phyloP scores from a whole-genome alignment of 2,329 filamentous ascomycete species.

The Penicillium sp. region DNA sequence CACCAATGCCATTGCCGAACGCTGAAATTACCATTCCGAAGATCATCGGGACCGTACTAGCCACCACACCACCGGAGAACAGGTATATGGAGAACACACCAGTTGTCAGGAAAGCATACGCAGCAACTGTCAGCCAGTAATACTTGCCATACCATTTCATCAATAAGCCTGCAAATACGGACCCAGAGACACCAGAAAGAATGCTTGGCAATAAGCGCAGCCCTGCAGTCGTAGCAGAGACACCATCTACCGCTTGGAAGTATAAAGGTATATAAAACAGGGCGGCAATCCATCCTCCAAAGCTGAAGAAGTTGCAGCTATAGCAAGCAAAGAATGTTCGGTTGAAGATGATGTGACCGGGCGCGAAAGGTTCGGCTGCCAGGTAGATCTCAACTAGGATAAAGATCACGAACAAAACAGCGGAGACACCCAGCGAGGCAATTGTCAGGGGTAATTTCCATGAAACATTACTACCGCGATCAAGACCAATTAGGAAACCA shows the following conservation, averaged over 20 bases:
- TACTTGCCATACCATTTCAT: constrained; percentile 71
- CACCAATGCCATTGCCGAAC: constrained; percentile 58
- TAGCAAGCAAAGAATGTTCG: constrained; percentile 65
- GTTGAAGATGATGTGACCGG: constrained; percentile 69
- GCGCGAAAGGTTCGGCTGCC: constrained; percentile 70
- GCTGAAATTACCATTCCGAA: constrained; percentile 55
- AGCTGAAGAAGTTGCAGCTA: constrained; percentile 69
- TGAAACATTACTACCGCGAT: constrained; percentile 69
- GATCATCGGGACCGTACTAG: constrained; percentile 54
- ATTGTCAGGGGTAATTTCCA: constrained; percentile 63
- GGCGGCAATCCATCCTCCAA: constrained; percentile 58
- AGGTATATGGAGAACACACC: constrained; percentile 58
- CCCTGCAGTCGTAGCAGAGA: constrained; percentile 63
- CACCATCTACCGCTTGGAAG: constrained; percentile 69
- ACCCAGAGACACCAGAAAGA: constrained; percentile 60
- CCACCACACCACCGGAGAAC: constrained; percentile 53
- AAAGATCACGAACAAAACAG: constrained; percentile 64
- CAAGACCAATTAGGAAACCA: constrained; percentile 65
- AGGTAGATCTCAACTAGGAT: constrained; percentile 65
- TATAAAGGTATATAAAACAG: constrained; percentile 75
- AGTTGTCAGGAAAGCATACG: constrained; percentile 54
- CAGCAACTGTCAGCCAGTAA: constrained; percentile 64
- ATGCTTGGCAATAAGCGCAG: constrained; percentile 66
- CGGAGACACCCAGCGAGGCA: constrained; percentile 54
- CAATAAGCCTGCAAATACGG: constrained; percentile 61